These are phyloP conservation scores for Globisporangium parvum DNA, from an alignment of 352 stramenopile species.

Conservation along the genomic window DNA sequence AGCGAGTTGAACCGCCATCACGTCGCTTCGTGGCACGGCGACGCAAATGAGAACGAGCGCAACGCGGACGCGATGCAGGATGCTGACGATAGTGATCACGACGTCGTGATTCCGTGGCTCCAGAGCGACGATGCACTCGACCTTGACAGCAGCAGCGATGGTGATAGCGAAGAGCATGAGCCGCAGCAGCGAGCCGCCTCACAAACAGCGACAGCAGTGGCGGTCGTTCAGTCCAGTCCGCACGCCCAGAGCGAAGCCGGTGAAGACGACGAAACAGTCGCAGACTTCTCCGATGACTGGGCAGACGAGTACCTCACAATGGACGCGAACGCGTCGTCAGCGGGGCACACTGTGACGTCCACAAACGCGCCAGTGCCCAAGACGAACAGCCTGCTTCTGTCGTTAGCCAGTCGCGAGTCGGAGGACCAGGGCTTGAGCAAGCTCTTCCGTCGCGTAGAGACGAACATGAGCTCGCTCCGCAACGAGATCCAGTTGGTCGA, in stretches of 20 bases:
- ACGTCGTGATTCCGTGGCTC: slow-evolving; percentile 11
- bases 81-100: not conserved
- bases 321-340: slow-evolving; percentile 1
- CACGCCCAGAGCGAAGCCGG: not conserved
- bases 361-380: not conserved
- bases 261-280: slow-evolving; percentile 12
- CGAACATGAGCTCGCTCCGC: slow-evolving; percentile 3
- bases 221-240: not conserved
- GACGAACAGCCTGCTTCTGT: no score
- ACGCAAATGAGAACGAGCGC: slow-evolving; percentile 1
- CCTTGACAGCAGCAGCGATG: not conserved
- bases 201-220: not conserved
- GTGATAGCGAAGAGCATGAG: not conserved
- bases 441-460: slow-evolving; percentile 5
- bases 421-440: not conserved
- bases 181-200: not conserved
- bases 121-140: slow-evolving; percentile 24
- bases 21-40: slow-evolving; percentile 10
- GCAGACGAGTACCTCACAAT: slow-evolving; percentile 31
- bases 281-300: slow-evolving; percentile 35
- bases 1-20: not conserved
- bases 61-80: not conserved
- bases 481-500: slow-evolving; percentile 11
- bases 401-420: not conserved
- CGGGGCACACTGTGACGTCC: not conserved